These are phyloP conservation scores for Helotiales sp. DNA, from an alignment of 2,329 filamentous ascomycete genomes.

Conservation along the genomic window DNA sequence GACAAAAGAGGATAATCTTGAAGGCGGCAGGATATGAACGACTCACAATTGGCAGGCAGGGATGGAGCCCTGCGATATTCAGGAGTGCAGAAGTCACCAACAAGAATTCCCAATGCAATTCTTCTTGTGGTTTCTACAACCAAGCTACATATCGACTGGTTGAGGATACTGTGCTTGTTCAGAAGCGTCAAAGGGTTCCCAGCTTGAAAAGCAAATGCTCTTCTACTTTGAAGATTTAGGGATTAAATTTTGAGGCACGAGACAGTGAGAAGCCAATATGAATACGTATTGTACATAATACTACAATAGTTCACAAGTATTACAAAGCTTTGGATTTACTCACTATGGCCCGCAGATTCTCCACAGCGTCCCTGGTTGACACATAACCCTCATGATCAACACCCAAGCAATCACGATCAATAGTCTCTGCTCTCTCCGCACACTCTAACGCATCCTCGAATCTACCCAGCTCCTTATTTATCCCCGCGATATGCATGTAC, in stretches of 20 bases:
- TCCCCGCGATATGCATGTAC: constrained; percentile 4
- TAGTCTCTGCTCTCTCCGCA: not conserved
- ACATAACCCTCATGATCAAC: not conserved
- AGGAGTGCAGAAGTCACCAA: not conserved
- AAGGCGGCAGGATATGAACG: no score
- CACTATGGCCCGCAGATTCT: not conserved
- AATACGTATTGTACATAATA: not conserved
- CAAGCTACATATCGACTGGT: not conserved
- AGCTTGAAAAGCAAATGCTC: no score
- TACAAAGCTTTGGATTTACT: no score
- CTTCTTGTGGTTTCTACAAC: not conserved
- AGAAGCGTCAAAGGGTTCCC: no score
- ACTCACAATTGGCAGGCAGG: no score
- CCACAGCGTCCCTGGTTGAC: not conserved
- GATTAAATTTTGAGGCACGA: no score
- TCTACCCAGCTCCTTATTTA: not conserved
- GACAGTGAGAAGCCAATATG: not conserved
- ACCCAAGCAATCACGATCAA: not conserved
- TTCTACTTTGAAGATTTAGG: no score
- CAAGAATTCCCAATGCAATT: not conserved
- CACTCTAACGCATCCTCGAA: not conserved
- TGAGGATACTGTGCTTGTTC: no score
- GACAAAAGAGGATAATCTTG: no score
- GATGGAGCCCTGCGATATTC: no score
- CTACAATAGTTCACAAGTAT: not conserved